phyloP scores from a whole-genome alignment of 371 early-diverging fungal species.

The Aphelidium insulamus region DNA sequence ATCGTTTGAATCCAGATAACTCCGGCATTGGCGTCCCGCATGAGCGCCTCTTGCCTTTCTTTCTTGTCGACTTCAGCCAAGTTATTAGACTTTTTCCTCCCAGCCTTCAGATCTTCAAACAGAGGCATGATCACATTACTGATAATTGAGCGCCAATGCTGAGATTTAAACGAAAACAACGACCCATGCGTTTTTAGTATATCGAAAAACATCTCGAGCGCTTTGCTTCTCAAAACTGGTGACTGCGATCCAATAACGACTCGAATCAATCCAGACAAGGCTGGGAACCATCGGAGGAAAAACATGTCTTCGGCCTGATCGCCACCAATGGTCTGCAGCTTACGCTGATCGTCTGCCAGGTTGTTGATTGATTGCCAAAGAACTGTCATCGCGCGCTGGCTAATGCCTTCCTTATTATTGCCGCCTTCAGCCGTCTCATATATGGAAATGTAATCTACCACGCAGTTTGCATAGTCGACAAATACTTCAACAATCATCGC shows the following conservation, averaged over 20 bases:
- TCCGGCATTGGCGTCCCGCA: no score
- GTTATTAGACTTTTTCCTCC: no score
- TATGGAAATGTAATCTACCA: slow-evolving; percentile 64
- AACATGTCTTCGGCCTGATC: slow-evolving; percentile 34
- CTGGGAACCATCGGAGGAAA: slow-evolving; percentile 60
- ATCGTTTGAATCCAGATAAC: slow-evolving; percentile 77
- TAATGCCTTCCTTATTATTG: slow-evolving; percentile 29
- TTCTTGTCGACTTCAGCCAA: no score
- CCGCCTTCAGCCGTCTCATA: no score
- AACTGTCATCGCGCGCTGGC: slow-evolving; percentile 16
- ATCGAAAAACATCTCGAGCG: slow-evolving; percentile 56
- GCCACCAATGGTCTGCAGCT: slow-evolving; percentile 8
- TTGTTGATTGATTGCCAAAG: no score
- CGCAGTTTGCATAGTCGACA: slow-evolving; percentile 51
- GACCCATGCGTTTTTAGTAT: slow-evolving; percentile 45
- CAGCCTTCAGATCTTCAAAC: slow-evolving; percentile 51
- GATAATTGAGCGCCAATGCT: slow-evolving; percentile 58
- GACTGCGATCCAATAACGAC: slow-evolving; percentile 68
- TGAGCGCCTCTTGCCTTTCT: no score
- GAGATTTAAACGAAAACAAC: slow-evolving; percentile 31
- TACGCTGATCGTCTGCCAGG: no score
- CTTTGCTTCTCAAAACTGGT: slow-evolving; percentile 71
- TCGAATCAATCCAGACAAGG: slow-evolving; percentile 58
- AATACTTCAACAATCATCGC: slow-evolving; percentile 41
- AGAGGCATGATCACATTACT: slow-evolving; percentile 67